These are phyloP conservation scores for Thelephora ganbajun DNA, from an alignment of 768 basidiomycete species.

Conservation along the genomic window DNA sequence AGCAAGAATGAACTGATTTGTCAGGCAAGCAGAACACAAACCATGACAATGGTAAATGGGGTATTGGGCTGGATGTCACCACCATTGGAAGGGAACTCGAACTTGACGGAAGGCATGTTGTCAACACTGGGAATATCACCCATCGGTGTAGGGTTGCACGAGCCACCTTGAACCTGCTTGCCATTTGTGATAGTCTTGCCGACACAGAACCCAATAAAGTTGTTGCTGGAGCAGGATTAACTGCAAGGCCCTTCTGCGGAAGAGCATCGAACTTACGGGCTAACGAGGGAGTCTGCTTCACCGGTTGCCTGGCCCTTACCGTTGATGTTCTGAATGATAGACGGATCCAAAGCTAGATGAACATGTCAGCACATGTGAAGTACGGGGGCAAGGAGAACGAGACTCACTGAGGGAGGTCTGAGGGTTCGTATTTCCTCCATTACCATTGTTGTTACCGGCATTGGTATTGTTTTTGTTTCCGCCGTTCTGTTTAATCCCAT, in stretches of 20 bases:
- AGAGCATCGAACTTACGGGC: conserved; percentile 13
- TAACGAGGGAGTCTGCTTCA: conserved; percentile 39
- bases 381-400: background rate
- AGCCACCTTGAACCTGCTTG: conserved; percentile 33
- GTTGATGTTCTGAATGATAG: conserved; percentile 36
- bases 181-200: conserved; percentile 48
- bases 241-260: background rate
- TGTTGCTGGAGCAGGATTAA: conserved; percentile 31
- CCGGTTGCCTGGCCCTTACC: conserved; percentile 24
- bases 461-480: background rate
- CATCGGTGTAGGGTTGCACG: conserved; percentile 34
- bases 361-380: background rate
- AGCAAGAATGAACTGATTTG: background rate
- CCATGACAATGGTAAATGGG: conserved; percentile 39
- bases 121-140: conserved; percentile 39
- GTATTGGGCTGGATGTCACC: conserved; percentile 26
- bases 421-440: conserved; percentile 16
- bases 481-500: too few species aligned
- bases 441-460: conserved; percentile 8
- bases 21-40: background rate
- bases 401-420: conserved; percentile 30
- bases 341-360: conserved; percentile 24
- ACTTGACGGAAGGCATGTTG: conserved; percentile 44
- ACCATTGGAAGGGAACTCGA: conserved; percentile 34
- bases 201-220: conserved; percentile 58